phyloP scores from a whole-genome alignment of 78 protist species.

The Cavenderia fasciculata region DNA sequence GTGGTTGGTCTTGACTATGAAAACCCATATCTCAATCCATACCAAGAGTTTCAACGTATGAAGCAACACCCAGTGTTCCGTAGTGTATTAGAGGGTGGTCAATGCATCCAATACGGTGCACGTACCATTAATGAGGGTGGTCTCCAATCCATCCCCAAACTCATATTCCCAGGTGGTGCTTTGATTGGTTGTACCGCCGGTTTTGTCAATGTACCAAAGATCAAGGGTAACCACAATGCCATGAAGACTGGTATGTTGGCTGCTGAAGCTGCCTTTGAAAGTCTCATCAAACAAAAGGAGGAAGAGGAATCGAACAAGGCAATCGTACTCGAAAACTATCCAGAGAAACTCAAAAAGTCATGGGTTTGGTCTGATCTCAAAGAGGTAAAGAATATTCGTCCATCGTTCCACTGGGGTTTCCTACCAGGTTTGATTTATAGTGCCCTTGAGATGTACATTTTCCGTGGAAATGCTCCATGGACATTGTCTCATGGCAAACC shows the following conservation, averaged over 20 bases:
- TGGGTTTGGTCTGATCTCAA: conserved; percentile 94
- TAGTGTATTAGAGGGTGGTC: conserved; percentile 88
- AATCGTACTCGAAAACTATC: conserved; percentile 51
- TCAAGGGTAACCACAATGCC: conserved; percentile 98
- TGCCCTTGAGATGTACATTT: conserved; percentile 73
- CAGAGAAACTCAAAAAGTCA: conserved; percentile 70
- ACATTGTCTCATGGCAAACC: conserved; percentile 71
- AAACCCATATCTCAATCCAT: conserved; percentile 95
- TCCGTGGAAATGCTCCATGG: conserved; percentile 90
- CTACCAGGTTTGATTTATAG: conserved; percentile 80
- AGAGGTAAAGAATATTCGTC: conserved; percentile 91
- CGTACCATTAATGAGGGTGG: conserved; percentile 98
- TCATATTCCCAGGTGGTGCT: conserved; percentile 94
- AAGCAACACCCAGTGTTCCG: conserved; percentile 89
- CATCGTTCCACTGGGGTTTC: conserved; percentile 86
- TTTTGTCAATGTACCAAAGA: conserved; percentile 96
- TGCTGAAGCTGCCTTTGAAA: conserved; percentile 86
- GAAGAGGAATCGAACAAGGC: background rate
- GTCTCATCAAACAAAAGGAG: background rate
- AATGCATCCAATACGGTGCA: conserved; percentile 95
- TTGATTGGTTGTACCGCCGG: conserved; percentile 97
- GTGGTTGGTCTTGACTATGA: conserved; percentile 96
- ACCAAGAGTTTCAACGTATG: conserved; percentile 90
- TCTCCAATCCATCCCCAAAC: conserved; percentile 90
- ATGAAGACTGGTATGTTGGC: conserved; percentile 96